Percentiles rank a stretch among this genome's conserved stretches.
Evolutionary conservation across 305 asterid genomes (phyloP).

Genomic region (Fraxinus velutina): DNA sequence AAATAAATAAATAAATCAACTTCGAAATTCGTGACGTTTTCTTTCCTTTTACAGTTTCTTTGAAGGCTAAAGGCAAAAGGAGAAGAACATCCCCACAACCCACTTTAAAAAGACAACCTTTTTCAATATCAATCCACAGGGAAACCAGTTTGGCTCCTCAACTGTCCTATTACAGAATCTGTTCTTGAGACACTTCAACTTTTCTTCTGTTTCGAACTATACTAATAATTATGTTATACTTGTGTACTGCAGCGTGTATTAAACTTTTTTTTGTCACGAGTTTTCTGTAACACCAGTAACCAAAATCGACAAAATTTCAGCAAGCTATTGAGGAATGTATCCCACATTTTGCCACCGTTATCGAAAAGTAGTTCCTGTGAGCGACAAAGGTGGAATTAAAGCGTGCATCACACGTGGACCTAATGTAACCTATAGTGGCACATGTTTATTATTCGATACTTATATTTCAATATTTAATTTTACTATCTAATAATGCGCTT

Average conservation of each 20-base stretch:
- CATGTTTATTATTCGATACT: not conserved
- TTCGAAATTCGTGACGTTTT: not conserved
- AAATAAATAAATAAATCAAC: not conserved
- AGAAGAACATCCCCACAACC: not conserved
- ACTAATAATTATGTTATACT: not conserved
- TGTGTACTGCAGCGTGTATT: not conserved
- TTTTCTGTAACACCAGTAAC: not conserved
- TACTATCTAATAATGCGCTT: not conserved
- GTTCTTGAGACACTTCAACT: not conserved
- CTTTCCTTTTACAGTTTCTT: not conserved
- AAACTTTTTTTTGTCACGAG: not conserved
- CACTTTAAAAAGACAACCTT: not conserved
- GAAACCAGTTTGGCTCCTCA: constrained; percentile 2
- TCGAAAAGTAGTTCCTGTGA: constrained; percentile 13
- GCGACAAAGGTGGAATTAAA: constrained; percentile 13
- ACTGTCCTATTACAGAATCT: not conserved
- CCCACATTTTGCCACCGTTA: not conserved
- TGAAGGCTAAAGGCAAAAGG: not conserved
- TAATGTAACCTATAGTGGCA: not conserved
- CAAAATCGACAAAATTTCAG: not conserved
- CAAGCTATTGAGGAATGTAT: not conserved
- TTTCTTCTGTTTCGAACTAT: not conserved
- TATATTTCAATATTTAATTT: not conserved
- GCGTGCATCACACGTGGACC: not conserved
- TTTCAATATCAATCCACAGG: not conserved